These are phyloP conservation scores for Hepatocystis sp. DNA, from an alignment of 169 alveolate genomes.

Conservation along the genomic window DNA sequence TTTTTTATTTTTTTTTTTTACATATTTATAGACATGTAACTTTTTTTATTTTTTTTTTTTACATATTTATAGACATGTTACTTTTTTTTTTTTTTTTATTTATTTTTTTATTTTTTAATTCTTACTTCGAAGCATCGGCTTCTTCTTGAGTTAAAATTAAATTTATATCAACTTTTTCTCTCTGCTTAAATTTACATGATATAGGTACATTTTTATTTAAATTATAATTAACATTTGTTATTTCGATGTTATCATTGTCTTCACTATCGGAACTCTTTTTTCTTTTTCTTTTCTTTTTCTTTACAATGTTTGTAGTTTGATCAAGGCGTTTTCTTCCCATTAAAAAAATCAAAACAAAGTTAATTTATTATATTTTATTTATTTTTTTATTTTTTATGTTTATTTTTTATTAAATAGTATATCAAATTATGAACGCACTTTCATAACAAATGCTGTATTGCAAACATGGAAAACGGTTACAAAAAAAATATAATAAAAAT, in stretches of 20 bases:
- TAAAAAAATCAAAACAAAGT: conserved; percentile 2
- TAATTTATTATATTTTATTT: too few relatives aligned
- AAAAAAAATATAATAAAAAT: too few relatives aligned
- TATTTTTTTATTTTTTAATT: neutral
- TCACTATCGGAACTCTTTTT: conserved; percentile 66
- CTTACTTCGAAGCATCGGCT: conserved; percentile 83
- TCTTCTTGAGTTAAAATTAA: conserved; percentile 84
- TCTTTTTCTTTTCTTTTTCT: conserved; percentile 73
- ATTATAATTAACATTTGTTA: conserved; percentile 22
- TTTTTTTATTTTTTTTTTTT: too few relatives aligned
- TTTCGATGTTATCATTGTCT: conserved; percentile 68
- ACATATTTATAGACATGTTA: too few relatives aligned
- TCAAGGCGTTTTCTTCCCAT: conserved; percentile 67
- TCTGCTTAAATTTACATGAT: conserved; percentile 71
- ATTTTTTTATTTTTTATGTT: too few relatives aligned
- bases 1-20: too few relatives aligned
- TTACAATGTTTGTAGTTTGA: conserved; percentile 17
- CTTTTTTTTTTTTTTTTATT: too few relatives aligned
- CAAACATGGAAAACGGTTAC: too few relatives aligned
- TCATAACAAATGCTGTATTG: too few relatives aligned
- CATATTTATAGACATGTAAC: too few relatives aligned
- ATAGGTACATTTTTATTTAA: conserved; percentile 47
- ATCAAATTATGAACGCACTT: too few relatives aligned
- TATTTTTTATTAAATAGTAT: too few relatives aligned
- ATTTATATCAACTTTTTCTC: conserved; percentile 82